These are phyloP conservation scores for Strobilomyces confusus DNA, from an alignment of 768 basidiomycete genomes.

Conservation along the genomic window DNA sequence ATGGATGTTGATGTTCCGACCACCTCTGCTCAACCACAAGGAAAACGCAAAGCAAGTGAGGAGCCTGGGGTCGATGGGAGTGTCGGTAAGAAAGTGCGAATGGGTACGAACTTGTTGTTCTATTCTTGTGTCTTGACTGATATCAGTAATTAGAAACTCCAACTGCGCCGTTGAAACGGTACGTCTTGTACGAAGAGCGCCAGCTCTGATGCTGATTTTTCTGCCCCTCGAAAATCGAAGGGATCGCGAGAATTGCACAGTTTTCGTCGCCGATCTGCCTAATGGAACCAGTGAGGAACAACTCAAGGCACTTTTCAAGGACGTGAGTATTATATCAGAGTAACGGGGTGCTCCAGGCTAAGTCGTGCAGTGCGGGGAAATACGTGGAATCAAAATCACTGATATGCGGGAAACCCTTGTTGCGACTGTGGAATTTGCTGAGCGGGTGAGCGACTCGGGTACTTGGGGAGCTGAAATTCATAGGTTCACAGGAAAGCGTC, in stretches of 20 bases:
- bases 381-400: conserved; percentile 83
- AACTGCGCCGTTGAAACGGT: conserved; percentile 58
- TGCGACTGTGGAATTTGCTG: conserved; percentile 86
- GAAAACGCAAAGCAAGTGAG: conserved; percentile 66
- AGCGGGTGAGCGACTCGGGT: conserved; percentile 35
- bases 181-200: not conserved
- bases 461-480: not conserved
- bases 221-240: conserved; percentile 36
- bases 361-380: conserved; percentile 69
- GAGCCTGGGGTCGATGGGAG: conserved; percentile 30
- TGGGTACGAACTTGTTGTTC: conserved; percentile 42
- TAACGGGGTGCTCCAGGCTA: not conserved
- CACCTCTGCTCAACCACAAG: conserved; percentile 37
- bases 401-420: conserved; percentile 54
- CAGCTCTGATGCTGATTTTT: not conserved
- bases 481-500: conserved; percentile 58
- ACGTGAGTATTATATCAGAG: conserved; percentile 47
- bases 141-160: conserved; percentile 37
- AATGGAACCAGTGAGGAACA: conserved; percentile 56
- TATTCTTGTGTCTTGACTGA: not conserved
- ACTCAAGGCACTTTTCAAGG: conserved; percentile 74
- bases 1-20: conserved; percentile 42
- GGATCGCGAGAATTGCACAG: conserved; percentile 92
- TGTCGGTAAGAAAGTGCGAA: conserved; percentile 60
- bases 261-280: conserved; percentile 78